Evolutionary conservation across 2,329 filamentous ascomycete genomes (phyloP).

Genomic region (Myrmaecium sp.): DNA sequence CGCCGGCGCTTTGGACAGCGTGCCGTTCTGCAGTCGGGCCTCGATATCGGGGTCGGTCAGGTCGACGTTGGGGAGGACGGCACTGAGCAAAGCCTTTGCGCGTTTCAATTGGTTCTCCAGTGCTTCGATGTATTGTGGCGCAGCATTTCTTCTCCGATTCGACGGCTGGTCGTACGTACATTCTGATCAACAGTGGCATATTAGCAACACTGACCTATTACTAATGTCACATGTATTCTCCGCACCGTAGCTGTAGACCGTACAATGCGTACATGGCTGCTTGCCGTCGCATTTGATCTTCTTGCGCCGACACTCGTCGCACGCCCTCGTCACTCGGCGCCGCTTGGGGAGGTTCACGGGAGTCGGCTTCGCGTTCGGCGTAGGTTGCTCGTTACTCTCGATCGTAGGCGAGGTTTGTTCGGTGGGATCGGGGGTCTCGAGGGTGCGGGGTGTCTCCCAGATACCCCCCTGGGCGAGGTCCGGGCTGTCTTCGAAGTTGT

Average conservation of each 20-base stretch:
- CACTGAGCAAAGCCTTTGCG: slow-evolving; percentile 61
- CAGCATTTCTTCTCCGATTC: slow-evolving; percentile 76
- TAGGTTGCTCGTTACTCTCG: slow-evolving; percentile 15
- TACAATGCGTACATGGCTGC: slow-evolving; percentile 65
- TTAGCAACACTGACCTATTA: not conserved
- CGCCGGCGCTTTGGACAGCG: slow-evolving; percentile 27
- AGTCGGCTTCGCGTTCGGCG: slow-evolving; percentile 14
- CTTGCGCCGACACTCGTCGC: slow-evolving; percentile 27
- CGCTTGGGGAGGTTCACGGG: slow-evolving; percentile 22
- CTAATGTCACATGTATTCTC: slow-evolving; percentile 1
- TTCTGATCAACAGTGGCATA: slow-evolving; percentile 48
- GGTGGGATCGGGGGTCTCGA: slow-evolving; percentile 14
- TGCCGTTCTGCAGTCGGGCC: slow-evolving; percentile 53
- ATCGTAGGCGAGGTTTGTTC: slow-evolving; percentile 17
- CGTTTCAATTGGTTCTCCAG: slow-evolving; percentile 69
- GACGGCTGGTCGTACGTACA: slow-evolving; percentile 94
- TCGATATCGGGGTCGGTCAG: slow-evolving; percentile 74
- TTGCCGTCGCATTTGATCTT: slow-evolving; percentile 40
- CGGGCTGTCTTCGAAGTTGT: slow-evolving; percentile 15
- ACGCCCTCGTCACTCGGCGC: slow-evolving; percentile 26
- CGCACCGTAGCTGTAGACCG: slow-evolving; percentile 91
- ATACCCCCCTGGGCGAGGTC: slow-evolving; percentile 12
- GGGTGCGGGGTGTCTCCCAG: slow-evolving; percentile 12
- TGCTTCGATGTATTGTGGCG: slow-evolving; percentile 83
- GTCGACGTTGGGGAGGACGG: slow-evolving; percentile 69